These are phyloP conservation scores for Alternaria sp. DNA, from an alignment of 2,329 filamentous ascomycete species.

Conservation along the genomic window DNA sequence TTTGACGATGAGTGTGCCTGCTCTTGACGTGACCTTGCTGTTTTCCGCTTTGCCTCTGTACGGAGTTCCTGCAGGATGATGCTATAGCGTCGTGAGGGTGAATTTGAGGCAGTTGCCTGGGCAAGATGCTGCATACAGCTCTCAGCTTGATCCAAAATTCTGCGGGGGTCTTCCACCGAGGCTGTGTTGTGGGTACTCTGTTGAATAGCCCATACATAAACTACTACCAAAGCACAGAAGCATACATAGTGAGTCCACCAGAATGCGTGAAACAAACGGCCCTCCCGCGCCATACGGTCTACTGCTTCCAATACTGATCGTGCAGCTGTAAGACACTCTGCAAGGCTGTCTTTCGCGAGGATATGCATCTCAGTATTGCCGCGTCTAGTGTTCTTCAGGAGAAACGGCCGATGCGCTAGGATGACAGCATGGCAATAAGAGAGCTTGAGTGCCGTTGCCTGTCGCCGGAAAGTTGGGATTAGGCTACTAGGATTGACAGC, in stretches of 20 bases:
- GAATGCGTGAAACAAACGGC: conserved; percentile 53
- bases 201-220: conserved; percentile 60
- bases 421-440: conserved; percentile 48
- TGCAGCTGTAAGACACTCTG: conserved; percentile 56
- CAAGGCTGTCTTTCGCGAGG: conserved; percentile 50
- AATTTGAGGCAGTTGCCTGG: conserved; percentile 57
- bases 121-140: conserved; percentile 57
- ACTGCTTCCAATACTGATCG: conserved; percentile 49
- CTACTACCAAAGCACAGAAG: conserved; percentile 59
- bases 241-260: conserved; percentile 62
- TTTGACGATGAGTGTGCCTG: neutral
- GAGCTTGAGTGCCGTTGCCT: conserved; percentile 42
- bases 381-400: conserved; percentile 29
- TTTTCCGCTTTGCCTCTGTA: conserved; percentile 47
- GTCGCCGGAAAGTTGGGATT: conserved; percentile 54
- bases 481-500: conserved; percentile 57
- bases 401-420: conserved; percentile 45
- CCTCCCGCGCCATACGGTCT: conserved; percentile 51
- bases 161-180: conserved; percentile 15
- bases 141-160: conserved; percentile 55
- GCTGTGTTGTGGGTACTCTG: conserved; percentile 23
- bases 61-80: conserved; percentile 59
- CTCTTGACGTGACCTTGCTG: conserved; percentile 19
- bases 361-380: conserved; percentile 28
- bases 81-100: conserved; percentile 57